Conservation (phyloP, 164 flowering plant genomes). For the Vitis rupestris region DNA sequence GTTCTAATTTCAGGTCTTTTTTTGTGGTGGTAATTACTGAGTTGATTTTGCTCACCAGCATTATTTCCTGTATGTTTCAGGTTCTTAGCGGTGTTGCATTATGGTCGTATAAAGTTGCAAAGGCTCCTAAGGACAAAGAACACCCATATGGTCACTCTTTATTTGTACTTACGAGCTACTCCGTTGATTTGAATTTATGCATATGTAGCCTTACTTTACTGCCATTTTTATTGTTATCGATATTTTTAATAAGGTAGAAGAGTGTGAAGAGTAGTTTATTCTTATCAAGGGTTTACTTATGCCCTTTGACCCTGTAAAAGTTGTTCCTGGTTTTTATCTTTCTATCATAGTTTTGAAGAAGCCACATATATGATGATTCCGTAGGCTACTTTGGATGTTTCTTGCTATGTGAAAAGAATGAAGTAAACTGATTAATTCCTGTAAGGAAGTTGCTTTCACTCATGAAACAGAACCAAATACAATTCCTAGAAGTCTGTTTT, state of each 20-base stretch:
- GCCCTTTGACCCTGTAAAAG: no score
- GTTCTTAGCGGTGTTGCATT: constrained; percentile 91
- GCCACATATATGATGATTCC: no score
- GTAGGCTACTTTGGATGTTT: no score
- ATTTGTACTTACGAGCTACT: constrained; percentile 50
- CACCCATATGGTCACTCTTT: constrained; percentile 95
- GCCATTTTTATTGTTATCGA: background rate
- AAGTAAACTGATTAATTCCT: no score
- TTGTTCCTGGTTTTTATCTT: no score
- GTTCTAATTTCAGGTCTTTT: background rate
- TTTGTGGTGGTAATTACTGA: background rate
- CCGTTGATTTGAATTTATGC: constrained; percentile 22
- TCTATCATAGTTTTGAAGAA: no score
- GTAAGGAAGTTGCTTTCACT: no score
- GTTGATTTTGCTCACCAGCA: background rate
- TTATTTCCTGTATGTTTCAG: constrained; percentile 36
- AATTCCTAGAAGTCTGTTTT: no score
- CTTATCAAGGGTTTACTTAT: no score
- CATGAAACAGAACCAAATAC: no score
- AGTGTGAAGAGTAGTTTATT: no score
- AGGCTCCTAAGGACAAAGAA: constrained; percentile 92
- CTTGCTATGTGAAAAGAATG: no score
- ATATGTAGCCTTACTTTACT: constrained; percentile 1
- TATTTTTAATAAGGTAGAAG: background rate
- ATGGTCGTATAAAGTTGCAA: constrained; percentile 76